A percentile compares a stretch with the other conserved stretches of the same genome.
Evolutionary conservation across 768 basidiomycete genomes (phyloP).

Genomic region (Coprinopsis sp.): DNA sequence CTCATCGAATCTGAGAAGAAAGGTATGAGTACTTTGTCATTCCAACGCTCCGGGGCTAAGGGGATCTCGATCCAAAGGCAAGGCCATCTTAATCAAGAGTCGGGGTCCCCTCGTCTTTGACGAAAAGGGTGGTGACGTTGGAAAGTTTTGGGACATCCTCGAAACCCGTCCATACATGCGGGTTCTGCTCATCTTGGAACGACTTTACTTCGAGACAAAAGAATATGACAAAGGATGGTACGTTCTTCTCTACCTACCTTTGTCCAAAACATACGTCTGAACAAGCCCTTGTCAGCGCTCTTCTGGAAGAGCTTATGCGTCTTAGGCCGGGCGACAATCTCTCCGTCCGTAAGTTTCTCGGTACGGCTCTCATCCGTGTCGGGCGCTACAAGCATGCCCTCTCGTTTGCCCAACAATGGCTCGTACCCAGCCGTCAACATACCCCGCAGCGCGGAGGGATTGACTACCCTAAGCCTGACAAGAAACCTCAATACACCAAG

Average conservation of each 20-base stretch:
- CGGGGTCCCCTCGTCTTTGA: constrained; percentile 34
- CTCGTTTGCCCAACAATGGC: constrained; percentile 33
- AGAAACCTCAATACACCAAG: constrained; percentile 15
- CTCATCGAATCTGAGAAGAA: background rate
- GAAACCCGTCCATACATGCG: constrained; percentile 45
- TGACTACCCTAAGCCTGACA: constrained; percentile 21
- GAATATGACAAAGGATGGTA: constrained; percentile 32
- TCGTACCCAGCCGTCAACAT: constrained; percentile 9
- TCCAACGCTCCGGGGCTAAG: background rate
- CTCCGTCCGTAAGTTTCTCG: constrained; percentile 33
- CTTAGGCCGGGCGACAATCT: constrained; percentile 40
- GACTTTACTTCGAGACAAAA: constrained; percentile 28
- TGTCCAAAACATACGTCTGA: background rate
- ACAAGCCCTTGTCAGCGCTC: constrained; percentile 19
- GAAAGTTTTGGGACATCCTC: constrained; percentile 32
- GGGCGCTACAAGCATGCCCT: constrained; percentile 34
- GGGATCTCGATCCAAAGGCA: constrained; percentile 18
- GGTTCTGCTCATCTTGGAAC: constrained; percentile 33
- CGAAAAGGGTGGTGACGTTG: constrained; percentile 29
- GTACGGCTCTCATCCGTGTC: constrained; percentile 31
- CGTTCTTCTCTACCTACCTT: constrained; percentile 10
- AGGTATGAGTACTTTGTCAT: background rate
- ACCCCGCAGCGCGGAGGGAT: constrained; percentile 22
- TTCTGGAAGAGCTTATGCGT: constrained; percentile 32
- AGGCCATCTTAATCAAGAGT: constrained; percentile 19